Evolutionary conservation across 2,329 filamentous ascomycete species (phyloP).

Genomic region (Diaporthe humulicola): DNA sequence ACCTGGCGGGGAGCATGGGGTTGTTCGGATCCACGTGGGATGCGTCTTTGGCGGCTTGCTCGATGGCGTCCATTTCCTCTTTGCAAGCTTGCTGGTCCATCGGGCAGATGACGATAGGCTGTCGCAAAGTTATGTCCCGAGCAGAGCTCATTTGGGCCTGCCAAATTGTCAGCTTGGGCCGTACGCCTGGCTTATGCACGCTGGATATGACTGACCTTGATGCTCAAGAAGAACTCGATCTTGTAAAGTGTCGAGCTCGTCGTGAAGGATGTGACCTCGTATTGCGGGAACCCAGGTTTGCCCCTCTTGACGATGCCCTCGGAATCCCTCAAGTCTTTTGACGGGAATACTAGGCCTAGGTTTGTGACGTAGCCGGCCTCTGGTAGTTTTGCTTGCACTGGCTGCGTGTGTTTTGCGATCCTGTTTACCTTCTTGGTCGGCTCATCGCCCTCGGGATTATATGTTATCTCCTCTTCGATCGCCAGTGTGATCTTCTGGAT

Average conservation of each 20-base stretch:
- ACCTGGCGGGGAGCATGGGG: slow-evolving; percentile 89
- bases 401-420: slow-evolving; percentile 85
- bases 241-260: slow-evolving; percentile 96
- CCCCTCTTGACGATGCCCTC: slow-evolving; percentile 90
- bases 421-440: slow-evolving; percentile 91
- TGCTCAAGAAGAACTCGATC: slow-evolving; percentile 95
- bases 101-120: slow-evolving; percentile 96
- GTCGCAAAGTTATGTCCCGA: slow-evolving; percentile 87
- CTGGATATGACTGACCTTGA: slow-evolving; percentile 75
- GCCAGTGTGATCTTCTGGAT: slow-evolving; percentile 94
- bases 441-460: slow-evolving; percentile 97
- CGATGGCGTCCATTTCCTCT: slow-evolving; percentile 98
- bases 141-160: slow-evolving; percentile 91
- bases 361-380: slow-evolving; percentile 95
- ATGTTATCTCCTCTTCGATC: slow-evolving; percentile 99
- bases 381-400: slow-evolving; percentile 85
- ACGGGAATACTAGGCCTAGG: slow-evolving; percentile 89
- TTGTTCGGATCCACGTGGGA: slow-evolving; percentile 89
- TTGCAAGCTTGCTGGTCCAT: slow-evolving; percentile 96
- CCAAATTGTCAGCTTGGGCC: slow-evolving; percentile 18
- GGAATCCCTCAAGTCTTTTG: slow-evolving; percentile 86
- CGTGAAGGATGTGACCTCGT: slow-evolving; percentile 90
- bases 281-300: slow-evolving; percentile 89
- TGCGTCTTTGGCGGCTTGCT: slow-evolving; percentile 94
- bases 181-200: no score